phyloP scores from a whole-genome alignment of 108 stramenopile genomes.

The Skeletonema tropicum region DNA sequence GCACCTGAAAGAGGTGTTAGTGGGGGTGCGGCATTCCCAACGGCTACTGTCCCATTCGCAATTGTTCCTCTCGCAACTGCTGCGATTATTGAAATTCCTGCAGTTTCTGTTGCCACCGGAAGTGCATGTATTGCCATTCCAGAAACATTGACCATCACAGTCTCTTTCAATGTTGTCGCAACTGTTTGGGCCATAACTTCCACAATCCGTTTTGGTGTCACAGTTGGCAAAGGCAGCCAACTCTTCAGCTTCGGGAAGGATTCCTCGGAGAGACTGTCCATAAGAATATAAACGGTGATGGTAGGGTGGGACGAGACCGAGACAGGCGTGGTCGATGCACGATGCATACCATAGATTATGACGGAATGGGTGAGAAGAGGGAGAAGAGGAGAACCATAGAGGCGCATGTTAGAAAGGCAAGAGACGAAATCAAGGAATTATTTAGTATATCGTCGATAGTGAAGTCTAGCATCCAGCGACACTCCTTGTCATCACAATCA shows the following conservation, averaged over 20 bases:
- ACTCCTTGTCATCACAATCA: too few relatives aligned
- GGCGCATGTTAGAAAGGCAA: too few relatives aligned
- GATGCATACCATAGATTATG: too few relatives aligned
- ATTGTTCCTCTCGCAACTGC: too few relatives aligned
- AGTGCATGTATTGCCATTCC: too few relatives aligned
- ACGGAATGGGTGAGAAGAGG: background rate
- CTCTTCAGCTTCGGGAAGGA: background rate
- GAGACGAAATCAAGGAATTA: too few relatives aligned
- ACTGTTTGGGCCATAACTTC: background rate
- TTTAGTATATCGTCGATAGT: too few relatives aligned
- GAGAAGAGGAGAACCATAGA: too few relatives aligned
- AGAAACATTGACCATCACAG: too few relatives aligned
- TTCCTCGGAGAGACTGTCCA: background rate
- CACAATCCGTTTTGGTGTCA: background rate
- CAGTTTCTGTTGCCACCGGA: background rate
- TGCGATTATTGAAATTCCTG: background rate
- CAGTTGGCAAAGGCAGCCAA: background rate
- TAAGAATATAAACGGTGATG: background rate
- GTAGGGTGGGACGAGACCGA: background rate
- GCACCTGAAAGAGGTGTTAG: background rate
- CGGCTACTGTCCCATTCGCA: too few relatives aligned
- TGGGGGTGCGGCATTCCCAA: background rate
- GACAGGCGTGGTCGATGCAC: background rate
- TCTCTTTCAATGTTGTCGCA: too few relatives aligned
- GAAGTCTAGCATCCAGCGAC: too few relatives aligned